Base-by-base conservation (phyloP, 352 stramenopile genomes). In the Phytophthora boehmeriae region DNA sequence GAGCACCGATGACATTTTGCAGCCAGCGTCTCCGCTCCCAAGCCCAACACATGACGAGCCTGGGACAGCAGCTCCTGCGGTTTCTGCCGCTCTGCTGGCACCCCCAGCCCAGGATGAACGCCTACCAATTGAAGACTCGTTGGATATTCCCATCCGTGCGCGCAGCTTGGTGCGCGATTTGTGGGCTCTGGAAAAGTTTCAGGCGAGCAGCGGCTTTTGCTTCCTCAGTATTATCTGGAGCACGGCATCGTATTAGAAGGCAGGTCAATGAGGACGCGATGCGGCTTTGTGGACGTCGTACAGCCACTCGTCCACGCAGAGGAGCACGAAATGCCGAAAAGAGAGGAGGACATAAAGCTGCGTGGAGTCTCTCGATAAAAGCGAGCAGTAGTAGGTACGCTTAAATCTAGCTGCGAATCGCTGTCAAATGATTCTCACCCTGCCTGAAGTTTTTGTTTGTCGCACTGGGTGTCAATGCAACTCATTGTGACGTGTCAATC, bases 281-380 rank as follows among this genome's bases (percentile, higher is more conserved):
- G 63, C 25, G 80, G 80, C 5, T 89, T 89, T 42, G 34, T 74
- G 8, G 64, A 78, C 30, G 53, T 83, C 27, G 75, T 81, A 5
- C 71, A 85, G 34, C 71, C 79, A 19, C 52, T 71, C 17, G 42
- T 80, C 30, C 59, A 64, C 20, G 46, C 32, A 6, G 20, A 53
- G 22, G 59, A 72, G 11, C 71, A 78, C 32, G 39, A 16, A 32
- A 32, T 32, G 42, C 19, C 20, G 8, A 17, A 17, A 11, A 4
- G 9, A 10, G 23, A 10, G 28, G 20, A 30, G 11, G 28, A 30
- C 41, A 20, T 20, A 30, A 20, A 47, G 35, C 6, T 20, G 19
- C n/a, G n/a, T n/a, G n/a, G n/a, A n/a, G n/a, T n/a, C n/a, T n/a
- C n/a, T n/a, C n/a, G n/a, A n/a, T n/a, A n/a, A n/a, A n/a, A n/a